Percentiles rank a stretch among this genome's conserved stretches.
These are phyloP conservation scores for Cylindrotheca closterium DNA, from an alignment of 108 stramenopile species.

Conservation along the genomic window DNA sequence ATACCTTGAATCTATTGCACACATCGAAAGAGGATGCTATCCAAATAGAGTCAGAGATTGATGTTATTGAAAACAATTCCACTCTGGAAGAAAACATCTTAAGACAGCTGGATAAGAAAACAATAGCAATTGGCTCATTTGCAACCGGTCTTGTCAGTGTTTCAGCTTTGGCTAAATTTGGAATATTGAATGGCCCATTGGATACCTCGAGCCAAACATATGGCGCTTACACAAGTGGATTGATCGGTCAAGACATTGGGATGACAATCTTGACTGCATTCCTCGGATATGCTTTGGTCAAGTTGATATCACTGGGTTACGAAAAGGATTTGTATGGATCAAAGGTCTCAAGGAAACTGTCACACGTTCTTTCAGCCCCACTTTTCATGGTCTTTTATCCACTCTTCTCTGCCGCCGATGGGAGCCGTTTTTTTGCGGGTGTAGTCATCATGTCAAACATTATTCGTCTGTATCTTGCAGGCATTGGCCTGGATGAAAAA, in stretches of 20 bases:
- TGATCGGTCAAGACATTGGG: slow-evolving; percentile 50
- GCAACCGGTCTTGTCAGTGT: not conserved
- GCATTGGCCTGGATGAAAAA: slow-evolving; percentile 44
- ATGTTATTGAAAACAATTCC: not conserved
- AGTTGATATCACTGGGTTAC: slow-evolving; percentile 43
- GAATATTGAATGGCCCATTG: slow-evolving; percentile 20
- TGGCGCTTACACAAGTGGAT: slow-evolving; percentile 17
- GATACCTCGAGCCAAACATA: slow-evolving; percentile 1
- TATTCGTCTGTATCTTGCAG: slow-evolving; percentile 57
- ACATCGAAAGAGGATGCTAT: no score
- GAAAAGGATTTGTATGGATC: slow-evolving; percentile 38
- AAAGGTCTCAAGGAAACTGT: slow-evolving; percentile 68
- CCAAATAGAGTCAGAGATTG: not conserved
- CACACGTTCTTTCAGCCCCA: slow-evolving; percentile 75
- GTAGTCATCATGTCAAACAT: slow-evolving; percentile 57
- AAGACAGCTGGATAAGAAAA: no score
- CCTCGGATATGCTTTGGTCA: slow-evolving; percentile 53
- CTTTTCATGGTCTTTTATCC: slow-evolving; percentile 73
- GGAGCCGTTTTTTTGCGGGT: slow-evolving; percentile 65
- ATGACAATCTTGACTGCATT: slow-evolving; percentile 44
- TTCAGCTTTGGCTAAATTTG: slow-evolving; percentile 17
- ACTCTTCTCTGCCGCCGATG: slow-evolving; percentile 62
- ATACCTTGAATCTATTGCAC: no score
- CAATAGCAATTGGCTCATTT: not conserved
- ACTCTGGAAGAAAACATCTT: not conserved